A percentile compares a stretch with the other conserved stretches of the same genome.
These are phyloP conservation scores for Ophiosphaerella narmari DNA, from an alignment of 2,329 filamentous ascomycete genomes.

Conservation along the genomic window DNA sequence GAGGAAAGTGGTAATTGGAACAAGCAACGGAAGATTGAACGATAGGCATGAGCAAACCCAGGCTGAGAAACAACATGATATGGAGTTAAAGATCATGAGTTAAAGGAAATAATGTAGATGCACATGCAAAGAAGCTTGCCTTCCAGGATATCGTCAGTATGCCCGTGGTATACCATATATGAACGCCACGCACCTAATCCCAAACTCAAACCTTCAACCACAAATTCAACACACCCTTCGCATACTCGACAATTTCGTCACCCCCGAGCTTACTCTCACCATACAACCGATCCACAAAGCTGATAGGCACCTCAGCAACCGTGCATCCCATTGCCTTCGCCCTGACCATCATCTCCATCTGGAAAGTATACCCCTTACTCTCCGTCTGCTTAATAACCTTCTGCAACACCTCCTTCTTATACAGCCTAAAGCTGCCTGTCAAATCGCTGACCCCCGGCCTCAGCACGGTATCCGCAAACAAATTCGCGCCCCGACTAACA, in stretches of 20 bases:
- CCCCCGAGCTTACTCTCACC: slow-evolving; percentile 94
- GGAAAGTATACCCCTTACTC: slow-evolving; percentile 97
- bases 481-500: slow-evolving; percentile 83
- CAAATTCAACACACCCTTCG: slow-evolving; percentile 64
- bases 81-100: slow-evolving; percentile 15
- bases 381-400: slow-evolving; percentile 89
- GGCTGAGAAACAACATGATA: background rate
- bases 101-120: slow-evolving; percentile 10
- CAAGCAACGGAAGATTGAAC: background rate
- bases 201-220: slow-evolving; percentile 55
- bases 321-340: slow-evolving; percentile 95
- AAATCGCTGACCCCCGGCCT: slow-evolving; percentile 93
- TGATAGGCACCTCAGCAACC: slow-evolving; percentile 94
- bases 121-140: slow-evolving; percentile 8
- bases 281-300: slow-evolving; percentile 88
- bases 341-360: slow-evolving; percentile 99
- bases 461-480: slow-evolving; percentile 94
- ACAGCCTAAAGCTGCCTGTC: slow-evolving; percentile 91
- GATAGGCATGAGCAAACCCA: background rate
- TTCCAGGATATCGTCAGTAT: background rate
- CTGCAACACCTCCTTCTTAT: slow-evolving; percentile 87
- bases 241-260: slow-evolving; percentile 95
- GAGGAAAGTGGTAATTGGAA: background rate
- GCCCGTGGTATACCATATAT: slow-evolving; percentile 13
- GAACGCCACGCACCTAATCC: slow-evolving; percentile 27